Percentiles rank a stretch among this genome's conserved stretches.
Evolutionary conservation across 108 stramenopile genomes (phyloP).

Genomic region (Conticribra guillardii): DNA sequence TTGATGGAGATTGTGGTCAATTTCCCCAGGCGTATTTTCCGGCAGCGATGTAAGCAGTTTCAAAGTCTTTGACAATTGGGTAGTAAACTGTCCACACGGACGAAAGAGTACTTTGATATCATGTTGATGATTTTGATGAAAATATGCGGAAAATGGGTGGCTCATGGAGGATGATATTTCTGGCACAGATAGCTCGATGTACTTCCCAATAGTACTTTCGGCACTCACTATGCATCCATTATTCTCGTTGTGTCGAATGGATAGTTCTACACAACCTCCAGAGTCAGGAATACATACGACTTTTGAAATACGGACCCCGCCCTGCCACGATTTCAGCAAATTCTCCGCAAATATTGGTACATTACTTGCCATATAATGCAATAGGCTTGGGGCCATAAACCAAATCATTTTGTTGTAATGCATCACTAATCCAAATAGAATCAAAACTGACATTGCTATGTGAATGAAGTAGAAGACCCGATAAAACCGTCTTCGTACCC

Average conservation of each 20-base stretch:
- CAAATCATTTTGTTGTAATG: slow-evolving; percentile 70
- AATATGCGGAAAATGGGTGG: slow-evolving; percentile 30
- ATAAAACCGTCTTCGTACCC: slow-evolving; percentile 54
- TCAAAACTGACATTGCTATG: slow-evolving; percentile 32
- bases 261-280: slow-evolving; percentile 51
- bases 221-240: neutral
- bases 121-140: neutral
- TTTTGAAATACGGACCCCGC: slow-evolving; percentile 30
- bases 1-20: neutral
- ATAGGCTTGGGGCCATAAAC: slow-evolving; percentile 59
- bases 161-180: slow-evolving; percentile 27
- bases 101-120: slow-evolving; percentile 27
- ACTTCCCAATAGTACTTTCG: slow-evolving; percentile 21
- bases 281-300: slow-evolving; percentile 45
- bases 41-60: neutral
- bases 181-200: slow-evolving; percentile 20
- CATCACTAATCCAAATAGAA: slow-evolving; percentile 46
- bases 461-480: slow-evolving; percentile 51
- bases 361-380: slow-evolving; percentile 63
- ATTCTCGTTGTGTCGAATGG: neutral
- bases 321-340: slow-evolving; percentile 16
- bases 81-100: slow-evolving; percentile 24
- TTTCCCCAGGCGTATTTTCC: slow-evolving; percentile 11
- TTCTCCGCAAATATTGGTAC: slow-evolving; percentile 46
- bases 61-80: slow-evolving; percentile 13